Conservation (phyloP, 1,284 basidiomycete genomes). For the Irpex rosettiformis region DNA sequence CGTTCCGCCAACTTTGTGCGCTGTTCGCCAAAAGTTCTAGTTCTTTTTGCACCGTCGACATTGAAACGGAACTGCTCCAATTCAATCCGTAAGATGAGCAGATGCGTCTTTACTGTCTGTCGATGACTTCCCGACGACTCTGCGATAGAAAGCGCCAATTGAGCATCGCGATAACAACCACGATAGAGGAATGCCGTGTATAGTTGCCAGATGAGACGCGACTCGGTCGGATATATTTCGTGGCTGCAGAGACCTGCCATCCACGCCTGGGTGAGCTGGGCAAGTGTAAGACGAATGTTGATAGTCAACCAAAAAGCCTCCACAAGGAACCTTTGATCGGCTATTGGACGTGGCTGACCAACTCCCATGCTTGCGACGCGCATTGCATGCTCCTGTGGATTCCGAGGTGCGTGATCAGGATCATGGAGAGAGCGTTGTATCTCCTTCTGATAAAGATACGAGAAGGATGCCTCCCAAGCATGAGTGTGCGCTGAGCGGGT, state of each 20-base stretch:
- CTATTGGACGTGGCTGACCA: constrained; percentile 51
- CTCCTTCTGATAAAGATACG: constrained; percentile 45
- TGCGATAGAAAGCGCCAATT: constrained; percentile 36
- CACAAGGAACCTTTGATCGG: constrained; percentile 50
- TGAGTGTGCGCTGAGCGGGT: constrained; percentile 46
- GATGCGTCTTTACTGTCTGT: constrained; percentile 30
- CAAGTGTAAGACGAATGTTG: constrained; percentile 40
- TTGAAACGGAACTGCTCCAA: constrained; percentile 36
- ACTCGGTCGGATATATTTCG: constrained; percentile 18
- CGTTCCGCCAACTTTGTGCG: neutral
- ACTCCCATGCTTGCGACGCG: constrained; percentile 41
- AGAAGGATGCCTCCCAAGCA: constrained; percentile 52
- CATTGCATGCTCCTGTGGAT: constrained; percentile 44
- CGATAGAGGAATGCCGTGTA: constrained; percentile 39
- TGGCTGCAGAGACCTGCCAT: neutral
- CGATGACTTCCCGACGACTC: constrained; percentile 35
- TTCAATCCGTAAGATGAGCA: constrained; percentile 34
- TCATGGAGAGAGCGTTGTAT: constrained; percentile 34
- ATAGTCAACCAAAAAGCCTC: constrained; percentile 50
- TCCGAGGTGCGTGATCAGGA: constrained; percentile 32
- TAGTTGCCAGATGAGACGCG: constrained; percentile 31
- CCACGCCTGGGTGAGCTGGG: constrained; percentile 30
- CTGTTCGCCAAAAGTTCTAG: neutral
- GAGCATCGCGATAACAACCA: constrained; percentile 39
- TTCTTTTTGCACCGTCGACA: constrained; percentile 27